phyloP scores from a whole-genome alignment of 2,329 filamentous ascomycete species.

The Neofusicoccum sp. region DNA sequence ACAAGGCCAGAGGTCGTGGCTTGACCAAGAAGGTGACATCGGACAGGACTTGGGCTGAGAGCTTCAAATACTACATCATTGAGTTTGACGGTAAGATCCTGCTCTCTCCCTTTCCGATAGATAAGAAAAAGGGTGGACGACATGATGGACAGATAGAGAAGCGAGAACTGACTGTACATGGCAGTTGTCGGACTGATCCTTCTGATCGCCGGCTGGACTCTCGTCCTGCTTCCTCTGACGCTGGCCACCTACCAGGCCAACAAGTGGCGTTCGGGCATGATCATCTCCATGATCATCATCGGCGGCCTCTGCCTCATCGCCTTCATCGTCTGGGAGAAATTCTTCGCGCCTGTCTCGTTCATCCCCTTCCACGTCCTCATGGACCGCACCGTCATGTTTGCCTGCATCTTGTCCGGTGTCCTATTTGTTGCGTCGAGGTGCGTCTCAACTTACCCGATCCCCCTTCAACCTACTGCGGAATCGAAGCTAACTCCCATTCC shows the following conservation, averaged over 20 bases:
- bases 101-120: slow-evolving; percentile 9
- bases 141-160: slow-evolving; percentile 21
- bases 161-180: neutral
- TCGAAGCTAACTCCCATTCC: slow-evolving; percentile 4
- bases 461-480: neutral
- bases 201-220: slow-evolving; percentile 60
- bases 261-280: slow-evolving; percentile 40
- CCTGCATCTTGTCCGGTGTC: slow-evolving; percentile 51
- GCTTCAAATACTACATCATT: neutral
- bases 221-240: slow-evolving; percentile 70
- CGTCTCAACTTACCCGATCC: neutral
- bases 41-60: neutral
- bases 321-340: slow-evolving; percentile 45
- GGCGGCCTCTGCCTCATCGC: slow-evolving; percentile 38
- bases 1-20: neutral
- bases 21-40: slow-evolving; percentile 9
- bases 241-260: slow-evolving; percentile 23
- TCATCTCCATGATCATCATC: slow-evolving; percentile 47
- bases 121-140: slow-evolving; percentile 24
- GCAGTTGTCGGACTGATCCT: slow-evolving; percentile 62
- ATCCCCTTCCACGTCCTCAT: slow-evolving; percentile 51
- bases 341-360: slow-evolving; percentile 43
- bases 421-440: slow-evolving; percentile 29
- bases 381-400: slow-evolving; percentile 55
- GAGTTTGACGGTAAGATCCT: slow-evolving; percentile 1